Percentiles rank a stretch among this genome's conserved stretches.
phyloP scores from a whole-genome alignment of 116 monocot species.

The Trichopus zeylanicus region DNA sequence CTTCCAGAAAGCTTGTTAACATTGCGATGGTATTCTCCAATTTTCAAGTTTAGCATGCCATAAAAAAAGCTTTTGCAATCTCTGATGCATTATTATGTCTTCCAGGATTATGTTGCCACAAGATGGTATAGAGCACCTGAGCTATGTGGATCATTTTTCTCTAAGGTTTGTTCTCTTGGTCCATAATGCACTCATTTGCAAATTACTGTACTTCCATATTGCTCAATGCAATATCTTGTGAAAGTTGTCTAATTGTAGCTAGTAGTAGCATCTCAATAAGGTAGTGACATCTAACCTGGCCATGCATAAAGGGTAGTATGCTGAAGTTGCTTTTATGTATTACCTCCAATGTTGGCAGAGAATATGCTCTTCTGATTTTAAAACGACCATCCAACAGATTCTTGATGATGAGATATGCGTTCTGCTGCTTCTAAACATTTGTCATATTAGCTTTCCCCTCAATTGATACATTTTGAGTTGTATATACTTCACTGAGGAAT shows the following conservation, averaged over 20 bases:
- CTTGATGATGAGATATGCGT: neutral
- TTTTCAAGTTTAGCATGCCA: no score
- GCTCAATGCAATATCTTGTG: neutral
- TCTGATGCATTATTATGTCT: neutral
- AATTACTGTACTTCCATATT: neutral
- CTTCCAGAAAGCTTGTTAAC: neutral
- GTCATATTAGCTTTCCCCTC: neutral
- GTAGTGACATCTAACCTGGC: neutral
- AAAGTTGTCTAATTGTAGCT: neutral
- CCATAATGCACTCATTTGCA: neutral
- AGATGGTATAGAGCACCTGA: conserved; percentile 54
- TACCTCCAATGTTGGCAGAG: neutral
- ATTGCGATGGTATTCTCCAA: no score
- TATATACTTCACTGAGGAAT: no score
- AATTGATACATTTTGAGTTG: neutral
- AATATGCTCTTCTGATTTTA: neutral
- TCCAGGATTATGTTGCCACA: conserved; percentile 50
- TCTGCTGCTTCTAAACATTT: neutral
- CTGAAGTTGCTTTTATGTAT: neutral
- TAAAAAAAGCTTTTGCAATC: no score
- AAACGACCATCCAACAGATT: neutral
- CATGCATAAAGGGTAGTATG: neutral
- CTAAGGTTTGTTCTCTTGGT: conserved; percentile 19
- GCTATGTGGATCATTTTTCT: conserved; percentile 43
- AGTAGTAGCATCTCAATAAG: neutral